Base-by-base conservation (phyloP, 805 yeast species). In the Myxozyma udenii region DNA sequence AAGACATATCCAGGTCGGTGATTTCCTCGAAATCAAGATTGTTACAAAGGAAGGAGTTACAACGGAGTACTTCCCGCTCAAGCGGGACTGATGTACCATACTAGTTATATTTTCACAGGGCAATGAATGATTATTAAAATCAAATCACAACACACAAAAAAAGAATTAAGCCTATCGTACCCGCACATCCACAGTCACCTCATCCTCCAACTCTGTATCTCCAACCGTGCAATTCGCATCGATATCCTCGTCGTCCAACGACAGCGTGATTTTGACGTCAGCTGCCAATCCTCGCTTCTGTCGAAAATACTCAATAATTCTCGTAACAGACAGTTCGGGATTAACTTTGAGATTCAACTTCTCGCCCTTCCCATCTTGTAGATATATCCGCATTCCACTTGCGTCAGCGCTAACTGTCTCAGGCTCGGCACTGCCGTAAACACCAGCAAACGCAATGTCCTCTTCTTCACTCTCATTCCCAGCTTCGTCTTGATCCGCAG, bases 1-100 rank as follows among this genome's bases (percentile, higher is more conserved):
- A 73, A 85, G 98, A 78, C 98, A 93, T 71, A 93, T 93, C 62
- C 95, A 90, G 62, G 98, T 93, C 47, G 98, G 98, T 74, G 98
- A 93, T 74, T 95, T 93, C 4, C 77, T 93, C 58, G 96, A 93
- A 70, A 84, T 93, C 44, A 74, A 85, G 60, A 86, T 93, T 62
- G 90, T 91, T 53, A 88, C 97, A 12, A 90, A 89, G 68, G 96
- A 89, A 22, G 98, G 98, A 46, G 87, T 88, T 44, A 79, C 84
- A 72, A 82, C 79, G 39, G 95, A 87, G 68, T 84, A 80, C 70
- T 85, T 73, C 68, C 95, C 95, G 53, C 77, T 93, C 68, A 88
- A 93, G 79, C 83, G 85, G 68, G 98, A 91, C 75, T 91, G 14
- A 28, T 28, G 33, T 28, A 28, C 33, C 9, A 28, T 28, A 28